These are phyloP conservation scores for Coemansia sp. DNA, from an alignment of 192 early-diverging fungal genomes.

Conservation along the genomic window DNA sequence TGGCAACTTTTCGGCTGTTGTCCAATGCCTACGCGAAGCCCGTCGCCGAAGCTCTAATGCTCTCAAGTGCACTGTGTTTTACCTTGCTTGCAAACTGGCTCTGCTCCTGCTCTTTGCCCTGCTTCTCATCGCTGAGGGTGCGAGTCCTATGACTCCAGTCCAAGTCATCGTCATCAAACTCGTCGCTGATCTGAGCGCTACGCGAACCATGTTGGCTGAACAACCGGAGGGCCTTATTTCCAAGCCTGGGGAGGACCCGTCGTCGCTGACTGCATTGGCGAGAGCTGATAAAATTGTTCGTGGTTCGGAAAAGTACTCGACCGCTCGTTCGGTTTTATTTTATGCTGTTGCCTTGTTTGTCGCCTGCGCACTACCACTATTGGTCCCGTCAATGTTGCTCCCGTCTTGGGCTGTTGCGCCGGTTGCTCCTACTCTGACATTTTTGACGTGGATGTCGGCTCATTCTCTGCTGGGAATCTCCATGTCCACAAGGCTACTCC, in stretches of 20 bases:
- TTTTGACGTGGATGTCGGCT: slow-evolving; percentile 44
- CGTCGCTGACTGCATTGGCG: slow-evolving; percentile 16
- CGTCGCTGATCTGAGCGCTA: slow-evolving; percentile 37
- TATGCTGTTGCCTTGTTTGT: slow-evolving; percentile 28
- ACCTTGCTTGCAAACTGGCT: slow-evolving; percentile 40
- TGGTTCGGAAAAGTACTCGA: background rate
- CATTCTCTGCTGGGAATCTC: slow-evolving; percentile 41
- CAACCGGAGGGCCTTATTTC: slow-evolving; percentile 27
- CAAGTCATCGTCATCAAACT: slow-evolving; percentile 49
- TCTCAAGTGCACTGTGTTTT: slow-evolving; percentile 30
- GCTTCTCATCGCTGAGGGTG: slow-evolving; percentile 29
- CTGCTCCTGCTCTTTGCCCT: slow-evolving; percentile 35
- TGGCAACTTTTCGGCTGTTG: slow-evolving; percentile 37
- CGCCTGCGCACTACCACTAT: slow-evolving; percentile 30
- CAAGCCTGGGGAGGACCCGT: background rate
- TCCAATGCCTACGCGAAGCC: slow-evolving; percentile 37
- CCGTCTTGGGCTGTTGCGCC: slow-evolving; percentile 43
- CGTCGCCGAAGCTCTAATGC: slow-evolving; percentile 28
- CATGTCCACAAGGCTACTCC: slow-evolving; percentile 37
- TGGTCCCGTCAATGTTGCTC: slow-evolving; percentile 35
- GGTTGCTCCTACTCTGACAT: slow-evolving; percentile 43
- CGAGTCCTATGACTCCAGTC: slow-evolving; percentile 41
- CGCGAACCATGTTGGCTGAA: slow-evolving; percentile 35
- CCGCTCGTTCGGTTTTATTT: slow-evolving; percentile 7
- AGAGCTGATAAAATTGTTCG: background rate